phyloP scores from a whole-genome alignment of 345 rosid species.

The Geranium brycei region DNA sequence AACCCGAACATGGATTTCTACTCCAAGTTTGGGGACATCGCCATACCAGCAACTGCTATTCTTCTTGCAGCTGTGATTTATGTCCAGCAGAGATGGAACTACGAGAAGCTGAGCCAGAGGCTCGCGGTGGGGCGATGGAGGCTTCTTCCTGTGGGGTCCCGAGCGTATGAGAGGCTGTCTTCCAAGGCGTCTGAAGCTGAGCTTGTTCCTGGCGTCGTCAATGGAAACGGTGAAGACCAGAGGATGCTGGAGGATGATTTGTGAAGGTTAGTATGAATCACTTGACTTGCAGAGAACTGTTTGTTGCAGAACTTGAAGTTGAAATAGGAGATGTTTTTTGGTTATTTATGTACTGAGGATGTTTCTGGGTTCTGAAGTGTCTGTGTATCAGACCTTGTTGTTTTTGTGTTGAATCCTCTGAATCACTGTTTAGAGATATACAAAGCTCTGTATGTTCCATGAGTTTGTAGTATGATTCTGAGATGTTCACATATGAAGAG shows the following conservation, averaged over 20 bases:
- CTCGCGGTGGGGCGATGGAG: conserved; percentile 32
- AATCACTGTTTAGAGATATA: too few relatives aligned
- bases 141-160: conserved; percentile 48
- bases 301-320: too few relatives aligned
- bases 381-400: too few relatives aligned
- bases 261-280: conserved; percentile 25
- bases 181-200: conserved; percentile 52
- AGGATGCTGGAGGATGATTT: conserved; percentile 13
- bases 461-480: too few relatives aligned
- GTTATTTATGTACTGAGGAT: too few relatives aligned
- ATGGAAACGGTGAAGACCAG: conserved; percentile 17
- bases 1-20: conserved; percentile 60
- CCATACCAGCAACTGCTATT: conserved; percentile 51
- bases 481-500: too few relatives aligned
- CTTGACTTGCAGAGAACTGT: too few relatives aligned
- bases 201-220: conserved; percentile 32
- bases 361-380: too few relatives aligned
- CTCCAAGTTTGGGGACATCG: conserved; percentile 62
- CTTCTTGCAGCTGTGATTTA: conserved; percentile 42
- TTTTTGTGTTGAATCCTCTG: too few relatives aligned
- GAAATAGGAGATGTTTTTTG: too few relatives aligned
- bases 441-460: too few relatives aligned
- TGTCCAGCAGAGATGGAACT: conserved; percentile 71
- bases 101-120: conserved; percentile 49
- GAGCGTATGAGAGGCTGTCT: conserved; percentile 54